Percentiles rank a stretch among this genome's conserved stretches.
These are phyloP conservation scores for Pleurotus tuoliensis DNA, from an alignment of 768 basidiomycete species.

Conservation along the genomic window DNA sequence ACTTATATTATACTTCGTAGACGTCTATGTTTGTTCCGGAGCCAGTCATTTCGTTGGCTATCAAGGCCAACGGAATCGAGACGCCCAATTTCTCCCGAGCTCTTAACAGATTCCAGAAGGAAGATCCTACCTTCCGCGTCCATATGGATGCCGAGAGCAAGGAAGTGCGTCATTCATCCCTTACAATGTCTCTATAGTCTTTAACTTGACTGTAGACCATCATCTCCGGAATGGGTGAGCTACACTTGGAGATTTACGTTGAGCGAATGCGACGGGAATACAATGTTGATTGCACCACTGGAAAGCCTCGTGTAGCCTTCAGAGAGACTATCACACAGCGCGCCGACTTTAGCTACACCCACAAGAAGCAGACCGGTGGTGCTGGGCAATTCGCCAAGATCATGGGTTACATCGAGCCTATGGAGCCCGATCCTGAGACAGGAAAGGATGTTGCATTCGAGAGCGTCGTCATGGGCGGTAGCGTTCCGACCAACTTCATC, in stretches of 20 bases:
- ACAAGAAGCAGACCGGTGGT: constrained; percentile 98
- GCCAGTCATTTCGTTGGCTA: constrained; percentile 93
- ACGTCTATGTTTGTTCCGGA: constrained; percentile 99
- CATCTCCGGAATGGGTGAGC: constrained; percentile 99
- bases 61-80: constrained; percentile 90
- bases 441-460: constrained; percentile 85
- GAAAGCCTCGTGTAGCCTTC: constrained; percentile 95
- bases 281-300: constrained; percentile 87
- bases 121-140: constrained; percentile 98
- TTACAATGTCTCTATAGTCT: background rate
- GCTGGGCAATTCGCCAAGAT: constrained; percentile 96
- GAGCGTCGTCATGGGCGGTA: constrained; percentile 86
- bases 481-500: constrained; percentile 87
- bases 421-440: constrained; percentile 67
- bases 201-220: constrained; percentile 64
- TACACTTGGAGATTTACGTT: constrained; percentile 98
- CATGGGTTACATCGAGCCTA: constrained; percentile 86
- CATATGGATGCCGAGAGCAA: constrained; percentile 93
- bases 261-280: constrained; percentile 99
- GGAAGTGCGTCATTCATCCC: constrained; percentile 52
- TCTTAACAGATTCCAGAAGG: constrained; percentile 95
- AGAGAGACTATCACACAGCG: constrained; percentile 88
- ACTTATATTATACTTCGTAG: constrained; percentile 33
- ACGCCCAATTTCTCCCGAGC: constrained; percentile 96
- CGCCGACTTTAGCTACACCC: constrained; percentile 83